Percentiles rank a stretch among this genome's conserved stretches.
phyloP scores from a whole-genome alignment of 140 eudicot species.

The Erigeron philadelphicus region DNA sequence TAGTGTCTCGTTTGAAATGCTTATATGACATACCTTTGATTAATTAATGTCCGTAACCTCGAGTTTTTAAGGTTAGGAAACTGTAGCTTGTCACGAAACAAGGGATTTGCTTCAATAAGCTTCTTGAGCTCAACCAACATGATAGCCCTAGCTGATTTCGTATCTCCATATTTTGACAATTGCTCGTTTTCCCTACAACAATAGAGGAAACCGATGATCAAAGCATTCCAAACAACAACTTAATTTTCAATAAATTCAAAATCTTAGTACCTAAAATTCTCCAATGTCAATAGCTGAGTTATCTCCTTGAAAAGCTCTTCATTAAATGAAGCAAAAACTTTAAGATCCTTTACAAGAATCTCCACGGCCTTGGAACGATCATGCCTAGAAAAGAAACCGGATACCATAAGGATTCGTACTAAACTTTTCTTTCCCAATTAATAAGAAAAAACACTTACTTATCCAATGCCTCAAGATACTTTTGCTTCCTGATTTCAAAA shows the following conservation, averaged over 20 bases:
- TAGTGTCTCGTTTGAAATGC: not conserved
- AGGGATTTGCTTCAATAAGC: conserved; percentile 90
- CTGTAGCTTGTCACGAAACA: conserved; percentile 85
- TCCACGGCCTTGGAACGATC: conserved; percentile 86
- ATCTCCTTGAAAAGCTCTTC: conserved; percentile 94
- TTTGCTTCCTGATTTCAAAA: conserved; percentile 92
- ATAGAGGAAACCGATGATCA: not conserved
- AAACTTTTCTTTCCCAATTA: not conserved
- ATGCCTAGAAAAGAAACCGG: conserved; percentile 38
- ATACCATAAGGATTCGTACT: not conserved
- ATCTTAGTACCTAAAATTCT: conserved; percentile 66
- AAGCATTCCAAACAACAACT: not conserved
- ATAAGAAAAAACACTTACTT: conserved; percentile 43
- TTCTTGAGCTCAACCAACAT: conserved; percentile 95
- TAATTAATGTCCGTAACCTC: conserved; percentile 77
- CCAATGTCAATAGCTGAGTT: conserved; percentile 78
- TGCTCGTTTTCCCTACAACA: conserved; percentile 77
- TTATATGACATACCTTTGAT: conserved; percentile 60
- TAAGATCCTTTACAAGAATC: conserved; percentile 88
- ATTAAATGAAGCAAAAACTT: conserved; percentile 87
- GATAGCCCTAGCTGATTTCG: conserved; percentile 87
- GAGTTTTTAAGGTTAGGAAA: conserved; percentile 87
- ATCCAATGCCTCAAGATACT: conserved; percentile 95
- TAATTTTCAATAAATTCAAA: not conserved
- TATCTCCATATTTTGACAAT: conserved; percentile 92